These are phyloP conservation scores for Clarireedia paspali DNA, from an alignment of 2,329 filamentous ascomycete genomes.

Conservation along the genomic window DNA sequence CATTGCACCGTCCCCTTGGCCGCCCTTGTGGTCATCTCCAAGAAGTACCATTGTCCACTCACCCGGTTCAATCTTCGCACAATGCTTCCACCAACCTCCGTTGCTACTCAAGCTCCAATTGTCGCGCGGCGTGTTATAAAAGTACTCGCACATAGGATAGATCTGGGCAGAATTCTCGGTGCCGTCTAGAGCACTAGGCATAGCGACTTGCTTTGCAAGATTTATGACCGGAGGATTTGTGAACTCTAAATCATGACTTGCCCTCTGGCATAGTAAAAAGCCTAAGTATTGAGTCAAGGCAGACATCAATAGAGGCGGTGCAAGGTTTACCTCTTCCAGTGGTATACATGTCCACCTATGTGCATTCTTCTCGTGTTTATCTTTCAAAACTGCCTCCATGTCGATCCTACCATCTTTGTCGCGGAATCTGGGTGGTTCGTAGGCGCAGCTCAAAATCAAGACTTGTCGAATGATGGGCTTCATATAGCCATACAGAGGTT, in stretches of 20 bases:
- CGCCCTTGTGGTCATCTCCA: not conserved
- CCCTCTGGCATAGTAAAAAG: not conserved
- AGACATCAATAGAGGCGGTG: not conserved
- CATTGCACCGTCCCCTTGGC: not conserved
- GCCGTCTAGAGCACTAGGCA: not conserved
- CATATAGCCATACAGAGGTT: not conserved
- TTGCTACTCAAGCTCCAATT: not conserved
- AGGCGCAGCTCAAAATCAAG: not conserved
- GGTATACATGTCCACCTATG: not conserved
- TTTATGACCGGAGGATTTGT: not conserved
- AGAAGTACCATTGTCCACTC: not conserved
- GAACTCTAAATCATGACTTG: not conserved
- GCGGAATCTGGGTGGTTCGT: not conserved
- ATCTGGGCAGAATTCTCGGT: not conserved
- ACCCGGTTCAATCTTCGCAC: not conserved
- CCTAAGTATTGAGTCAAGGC: not conserved
- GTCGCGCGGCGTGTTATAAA: not conserved
- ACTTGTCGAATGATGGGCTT: not conserved
- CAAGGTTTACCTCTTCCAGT: not conserved
- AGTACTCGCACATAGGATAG: not conserved
- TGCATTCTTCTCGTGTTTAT: not conserved
- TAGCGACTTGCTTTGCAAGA: not conserved
- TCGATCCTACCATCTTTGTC: not conserved
- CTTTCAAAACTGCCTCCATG: not conserved
- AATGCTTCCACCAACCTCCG: not conserved